Evolutionary conservation across 768 basidiomycete species (phyloP).

Genomic region (Pleurotus citrinopileatus): DNA sequence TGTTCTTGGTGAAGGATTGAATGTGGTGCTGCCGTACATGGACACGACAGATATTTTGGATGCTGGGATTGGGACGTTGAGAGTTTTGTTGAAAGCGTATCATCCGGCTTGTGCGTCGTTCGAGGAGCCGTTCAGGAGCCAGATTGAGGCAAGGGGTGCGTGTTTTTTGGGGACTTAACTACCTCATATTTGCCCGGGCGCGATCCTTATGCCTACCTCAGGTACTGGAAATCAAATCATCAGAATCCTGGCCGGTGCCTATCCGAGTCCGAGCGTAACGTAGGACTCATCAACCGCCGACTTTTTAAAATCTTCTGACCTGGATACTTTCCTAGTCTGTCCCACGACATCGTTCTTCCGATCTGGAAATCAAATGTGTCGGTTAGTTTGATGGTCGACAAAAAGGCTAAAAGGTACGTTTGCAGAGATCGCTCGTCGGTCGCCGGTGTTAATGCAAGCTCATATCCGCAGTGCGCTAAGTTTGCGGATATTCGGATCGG

Average conservation of each 20-base stretch:
- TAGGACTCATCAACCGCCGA: slow-evolving; percentile 34
- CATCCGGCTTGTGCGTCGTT: slow-evolving; percentile 77
- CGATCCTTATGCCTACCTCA: slow-evolving; percentile 23
- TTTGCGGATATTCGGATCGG: slow-evolving; percentile 77
- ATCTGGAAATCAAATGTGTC: slow-evolving; percentile 94
- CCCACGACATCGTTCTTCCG: slow-evolving; percentile 85
- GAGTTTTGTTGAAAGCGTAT: slow-evolving; percentile 68
- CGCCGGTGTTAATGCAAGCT: neutral
- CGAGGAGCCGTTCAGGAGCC: slow-evolving; percentile 51
- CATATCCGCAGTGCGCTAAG: slow-evolving; percentile 68
- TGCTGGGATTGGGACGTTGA: slow-evolving; percentile 55
- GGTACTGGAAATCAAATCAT: slow-evolving; percentile 74
- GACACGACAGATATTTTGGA: slow-evolving; percentile 59
- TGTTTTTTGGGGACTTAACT: too few species aligned
- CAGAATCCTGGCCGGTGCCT: slow-evolving; percentile 55
- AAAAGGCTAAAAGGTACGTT: slow-evolving; percentile 87
- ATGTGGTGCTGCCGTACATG: slow-evolving; percentile 80
- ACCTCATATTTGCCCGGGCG: neutral
- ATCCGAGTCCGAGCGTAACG: slow-evolving; percentile 50
- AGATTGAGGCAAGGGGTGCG: slow-evolving; percentile 55
- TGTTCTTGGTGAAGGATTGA: slow-evolving; percentile 81
- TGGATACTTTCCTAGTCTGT: slow-evolving; percentile 41
- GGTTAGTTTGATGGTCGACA: slow-evolving; percentile 91
- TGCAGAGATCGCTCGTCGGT: neutral
- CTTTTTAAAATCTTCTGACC: slow-evolving; percentile 3